Evolutionary conservation across 495 filamentous ascomycete species (phyloP).

Genomic region (Aspergillus leporis): DNA sequence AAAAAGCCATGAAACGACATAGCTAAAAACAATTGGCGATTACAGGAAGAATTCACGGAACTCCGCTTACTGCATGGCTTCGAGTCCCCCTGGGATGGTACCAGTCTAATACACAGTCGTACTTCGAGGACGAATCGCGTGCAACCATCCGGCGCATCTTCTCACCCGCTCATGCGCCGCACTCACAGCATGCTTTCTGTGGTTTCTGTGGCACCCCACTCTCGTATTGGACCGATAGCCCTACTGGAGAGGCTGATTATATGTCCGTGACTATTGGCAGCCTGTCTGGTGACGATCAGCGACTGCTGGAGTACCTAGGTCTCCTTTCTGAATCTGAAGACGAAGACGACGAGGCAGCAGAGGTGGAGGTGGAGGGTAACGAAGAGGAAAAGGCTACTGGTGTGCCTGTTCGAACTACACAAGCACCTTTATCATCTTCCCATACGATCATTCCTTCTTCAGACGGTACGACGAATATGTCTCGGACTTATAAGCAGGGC

Average conservation of each 20-base stretch:
- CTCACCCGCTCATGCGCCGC: conserved; percentile 56
- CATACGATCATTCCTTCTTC: conserved; percentile 26
- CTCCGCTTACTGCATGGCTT: conserved; percentile 75
- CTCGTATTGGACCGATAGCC: conserved; percentile 75
- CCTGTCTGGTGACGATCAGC: conserved; percentile 64
- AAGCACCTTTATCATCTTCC: conserved; percentile 15
- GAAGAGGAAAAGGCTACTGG: conserved; percentile 38
- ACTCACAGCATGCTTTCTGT: conserved; percentile 76
- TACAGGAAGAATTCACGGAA: conserved; percentile 63
- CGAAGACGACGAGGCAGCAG: conserved; percentile 9
- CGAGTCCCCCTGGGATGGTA: conserved; percentile 78
- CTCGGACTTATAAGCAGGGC: conserved; percentile 33
- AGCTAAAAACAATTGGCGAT: conserved; percentile 8
- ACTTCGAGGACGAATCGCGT: conserved; percentile 77
- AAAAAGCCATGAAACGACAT: neutral
- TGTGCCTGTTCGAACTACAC: conserved; percentile 18
- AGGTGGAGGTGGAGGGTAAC: conserved; percentile 21
- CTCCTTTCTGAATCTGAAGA: conserved; percentile 49
- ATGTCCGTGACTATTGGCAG: conserved; percentile 76
- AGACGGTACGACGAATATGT: conserved; percentile 18
- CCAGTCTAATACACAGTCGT: conserved; percentile 66
- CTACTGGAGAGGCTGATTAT: conserved; percentile 65
- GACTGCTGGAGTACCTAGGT: conserved; percentile 65
- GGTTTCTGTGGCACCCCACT: conserved; percentile 86
- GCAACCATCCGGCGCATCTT: conserved; percentile 70